phyloP scores from a whole-genome alignment of 2,329 filamentous ascomycete species.

The Didymosphaeria variabile region DNA sequence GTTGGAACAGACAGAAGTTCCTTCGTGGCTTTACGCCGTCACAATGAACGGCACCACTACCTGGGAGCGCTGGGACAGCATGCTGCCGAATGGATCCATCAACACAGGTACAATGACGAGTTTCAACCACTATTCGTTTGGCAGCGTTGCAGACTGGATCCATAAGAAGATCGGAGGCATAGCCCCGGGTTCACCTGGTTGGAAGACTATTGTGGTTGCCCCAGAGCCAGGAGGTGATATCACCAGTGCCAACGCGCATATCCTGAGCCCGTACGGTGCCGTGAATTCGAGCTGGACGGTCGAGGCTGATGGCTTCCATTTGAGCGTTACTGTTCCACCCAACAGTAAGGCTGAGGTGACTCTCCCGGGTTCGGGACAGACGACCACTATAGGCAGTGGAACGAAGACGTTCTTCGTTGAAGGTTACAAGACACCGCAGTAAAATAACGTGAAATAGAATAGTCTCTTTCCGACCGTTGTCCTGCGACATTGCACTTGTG shows the following conservation, averaged over 20 bases:
- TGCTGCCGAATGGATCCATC: conserved; percentile 55
- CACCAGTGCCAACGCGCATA: conserved; percentile 38
- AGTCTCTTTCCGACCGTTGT: too few relatives aligned
- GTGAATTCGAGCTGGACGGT: conserved; percentile 37
- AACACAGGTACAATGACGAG: conserved; percentile 61
- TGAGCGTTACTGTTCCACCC: conserved; percentile 15
- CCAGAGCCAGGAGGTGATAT: conserved; percentile 46
- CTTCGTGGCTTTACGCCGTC: conserved; percentile 61
- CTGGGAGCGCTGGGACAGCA: conserved; percentile 63
- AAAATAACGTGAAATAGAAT: neutral
- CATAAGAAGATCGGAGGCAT: conserved; percentile 56
- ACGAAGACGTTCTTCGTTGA: conserved; percentile 10
- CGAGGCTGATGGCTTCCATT: conserved; percentile 8
- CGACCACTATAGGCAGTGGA: conserved; percentile 15
- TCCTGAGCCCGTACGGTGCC: conserved; percentile 44
- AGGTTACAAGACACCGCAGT: conserved; percentile 8
- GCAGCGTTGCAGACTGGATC: conserved; percentile 59
- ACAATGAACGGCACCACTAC: conserved; percentile 59
- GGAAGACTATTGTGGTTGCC: conserved; percentile 50
- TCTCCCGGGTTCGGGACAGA: conserved; percentile 9
- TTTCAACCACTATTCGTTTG: conserved; percentile 63
- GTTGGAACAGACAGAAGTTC: conserved; percentile 57
- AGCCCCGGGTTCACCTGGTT: conserved; percentile 52
- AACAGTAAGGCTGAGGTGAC: conserved; percentile 12
- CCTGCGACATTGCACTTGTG: too few relatives aligned